These are phyloP conservation scores for Apiotrichum sp. DNA, from an alignment of 1,284 basidiomycete genomes.

Conservation along the genomic window DNA sequence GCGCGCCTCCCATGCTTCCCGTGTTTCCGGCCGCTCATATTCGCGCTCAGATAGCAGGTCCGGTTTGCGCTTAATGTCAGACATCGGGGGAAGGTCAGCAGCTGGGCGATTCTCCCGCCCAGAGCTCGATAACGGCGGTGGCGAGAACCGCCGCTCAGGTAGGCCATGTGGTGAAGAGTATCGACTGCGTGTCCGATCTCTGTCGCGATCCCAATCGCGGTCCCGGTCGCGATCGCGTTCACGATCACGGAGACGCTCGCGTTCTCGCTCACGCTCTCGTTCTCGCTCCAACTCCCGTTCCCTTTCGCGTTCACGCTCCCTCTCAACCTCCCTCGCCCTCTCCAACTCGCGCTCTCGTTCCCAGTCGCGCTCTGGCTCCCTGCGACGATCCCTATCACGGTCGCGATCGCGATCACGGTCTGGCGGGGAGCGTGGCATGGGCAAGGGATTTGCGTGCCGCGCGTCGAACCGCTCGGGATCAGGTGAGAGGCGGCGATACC, in stretches of 20 bases:
- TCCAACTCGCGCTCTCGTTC: neutral
- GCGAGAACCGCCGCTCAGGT: neutral
- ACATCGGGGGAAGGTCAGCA: too few relatives aligned
- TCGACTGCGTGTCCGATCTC: neutral
- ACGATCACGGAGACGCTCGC: neutral
- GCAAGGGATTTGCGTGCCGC: too few relatives aligned
- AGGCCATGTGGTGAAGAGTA: neutral
- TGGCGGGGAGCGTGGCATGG: neutral
- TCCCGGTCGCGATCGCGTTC: neutral
- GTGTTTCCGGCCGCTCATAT: neutral
- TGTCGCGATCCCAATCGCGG: neutral
- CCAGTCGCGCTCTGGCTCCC: neutral
- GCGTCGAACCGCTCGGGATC: too few relatives aligned
- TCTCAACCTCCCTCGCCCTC: neutral
- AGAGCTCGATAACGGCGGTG: neutral
- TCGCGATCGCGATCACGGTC: neutral
- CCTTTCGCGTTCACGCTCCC: neutral
- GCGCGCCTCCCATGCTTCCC: neutral
- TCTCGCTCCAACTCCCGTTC: neutral
- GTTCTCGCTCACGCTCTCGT: neutral
- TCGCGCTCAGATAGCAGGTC: neutral
- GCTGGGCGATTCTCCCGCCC: constrained; percentile 1
- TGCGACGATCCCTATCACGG: neutral
- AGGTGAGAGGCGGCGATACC: too few relatives aligned
- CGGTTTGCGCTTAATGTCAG: neutral